A percentile compares a stretch with the other conserved stretches of the same genome.
Conservation (phyloP, 2,329 filamentous ascomycete species). For the Neofusicoccum umdonicola region DNA sequence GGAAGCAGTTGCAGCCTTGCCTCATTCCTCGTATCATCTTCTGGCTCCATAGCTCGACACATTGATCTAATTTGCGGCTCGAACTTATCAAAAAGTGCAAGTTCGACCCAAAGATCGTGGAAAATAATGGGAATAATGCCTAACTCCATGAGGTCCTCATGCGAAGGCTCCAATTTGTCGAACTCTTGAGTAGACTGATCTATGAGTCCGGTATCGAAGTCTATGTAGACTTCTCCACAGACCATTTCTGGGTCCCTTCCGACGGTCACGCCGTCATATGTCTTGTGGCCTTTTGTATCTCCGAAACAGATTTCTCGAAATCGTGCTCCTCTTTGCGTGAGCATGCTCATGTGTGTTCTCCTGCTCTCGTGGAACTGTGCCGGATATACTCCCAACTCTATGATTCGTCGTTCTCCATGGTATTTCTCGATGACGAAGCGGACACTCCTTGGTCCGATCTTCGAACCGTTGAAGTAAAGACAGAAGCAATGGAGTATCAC, state of each 20-base stretch:
- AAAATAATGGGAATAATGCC: no score
- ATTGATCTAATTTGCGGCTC: background rate
- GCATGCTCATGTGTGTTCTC: background rate
- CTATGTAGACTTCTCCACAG: conserved; percentile 20
- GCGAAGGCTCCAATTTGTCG: no score
- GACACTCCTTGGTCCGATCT: background rate
- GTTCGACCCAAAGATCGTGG: no score
- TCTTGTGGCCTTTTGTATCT: conserved; percentile 1
- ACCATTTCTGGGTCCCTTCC: conserved; percentile 7
- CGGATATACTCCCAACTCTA: conserved; percentile 14
- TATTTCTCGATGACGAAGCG: conserved; percentile 18
- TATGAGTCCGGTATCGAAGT: conserved; percentile 15
- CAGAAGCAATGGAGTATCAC: background rate
- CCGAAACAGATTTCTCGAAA: background rate
- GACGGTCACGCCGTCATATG: conserved; percentile 13
- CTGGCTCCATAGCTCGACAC: background rate
- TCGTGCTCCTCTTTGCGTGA: conserved; percentile 2
- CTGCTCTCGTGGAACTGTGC: background rate
- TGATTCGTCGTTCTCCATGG: conserved; percentile 15
- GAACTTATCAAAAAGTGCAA: no score
- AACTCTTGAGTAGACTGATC: background rate
- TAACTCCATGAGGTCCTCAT: no score
- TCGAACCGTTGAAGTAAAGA: background rate
- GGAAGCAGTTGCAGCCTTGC: conserved; percentile 15
- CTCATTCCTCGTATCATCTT: background rate